Base-by-base conservation (phyloP, 2,329 filamentous ascomycete genomes). In the Fusarium ramigenum region DNA sequence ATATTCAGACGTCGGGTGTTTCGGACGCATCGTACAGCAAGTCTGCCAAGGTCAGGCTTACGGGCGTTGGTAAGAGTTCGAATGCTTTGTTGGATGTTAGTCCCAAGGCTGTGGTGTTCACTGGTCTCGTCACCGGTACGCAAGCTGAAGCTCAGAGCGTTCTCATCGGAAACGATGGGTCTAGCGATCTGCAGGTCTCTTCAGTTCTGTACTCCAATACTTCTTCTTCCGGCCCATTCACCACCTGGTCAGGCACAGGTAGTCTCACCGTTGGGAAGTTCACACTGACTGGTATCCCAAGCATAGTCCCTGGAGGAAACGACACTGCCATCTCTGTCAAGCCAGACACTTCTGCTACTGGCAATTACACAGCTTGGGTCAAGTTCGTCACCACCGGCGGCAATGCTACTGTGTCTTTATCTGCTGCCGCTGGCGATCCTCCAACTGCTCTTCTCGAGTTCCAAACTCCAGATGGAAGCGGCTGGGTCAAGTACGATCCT, bases 401-500 rank as follows among this genome's bases (percentile, higher is more conserved):
- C 0, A 85, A 79, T 49, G 81, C 83, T 19, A 81, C 84, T 1
- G 79, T 90, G 16, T 83, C 84, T 34, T 81, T 90, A 19, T 80
- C 86, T 2, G 88, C 83, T 19, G 83, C 84, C 4, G 84, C 87
- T 12, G 88, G 87, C 1, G 84, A 84, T 4, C 79, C 85, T 0
- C 86, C 89, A 1, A 80, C 80, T 1, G 87, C 87, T 1, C 75
- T 88, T 2, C 78, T 91, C 8, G 86, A 90, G 73, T 90, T 90
- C 76, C 85, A 90, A 75, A 86, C 82, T 0, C 75, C 81, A 0
- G 87, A 90, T 73, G 87, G 84, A 5, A 79, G 76, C 5, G 83
- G 82, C 1, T 91, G 88, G 89, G 82, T 87, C 6, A 73, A 80
- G 5, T 89, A 87, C 60, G 74, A 81, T 9, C 66, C 80, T 6